Conservation (phyloP, 2,329 filamentous ascomycete species). For the Escovopsis sp. region DNA sequence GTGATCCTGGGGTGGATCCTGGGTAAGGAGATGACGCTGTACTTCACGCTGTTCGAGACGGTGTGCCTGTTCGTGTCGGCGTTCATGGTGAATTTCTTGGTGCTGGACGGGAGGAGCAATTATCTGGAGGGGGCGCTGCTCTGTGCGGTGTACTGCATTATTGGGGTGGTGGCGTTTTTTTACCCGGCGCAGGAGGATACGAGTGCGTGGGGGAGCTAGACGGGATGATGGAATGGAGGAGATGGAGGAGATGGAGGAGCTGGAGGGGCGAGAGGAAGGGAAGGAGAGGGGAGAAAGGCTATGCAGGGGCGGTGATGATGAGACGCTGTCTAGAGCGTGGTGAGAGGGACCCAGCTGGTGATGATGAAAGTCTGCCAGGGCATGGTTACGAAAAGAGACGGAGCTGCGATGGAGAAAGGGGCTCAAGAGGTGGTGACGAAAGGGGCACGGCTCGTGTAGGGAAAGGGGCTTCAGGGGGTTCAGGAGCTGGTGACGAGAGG, state of each 20-base stretch:
- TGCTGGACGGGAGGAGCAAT: conserved; percentile 72
- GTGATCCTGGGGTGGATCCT: conserved; percentile 60
- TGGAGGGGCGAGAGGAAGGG: no score
- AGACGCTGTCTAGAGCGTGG: no score
- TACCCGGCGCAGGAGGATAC: conserved; percentile 39
- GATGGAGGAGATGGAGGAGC: not conserved
- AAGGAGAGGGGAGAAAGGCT: conserved; percentile 5
- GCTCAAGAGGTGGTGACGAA: no score
- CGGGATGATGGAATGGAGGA: not conserved
- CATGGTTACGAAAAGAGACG: no score
- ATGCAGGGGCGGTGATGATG: no score
- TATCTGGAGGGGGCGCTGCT: conserved; percentile 67
- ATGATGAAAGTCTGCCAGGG: no score
- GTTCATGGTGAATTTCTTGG: conserved; percentile 77
- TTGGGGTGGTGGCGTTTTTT: conserved; percentile 50
- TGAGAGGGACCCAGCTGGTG: no score
- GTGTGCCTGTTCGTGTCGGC: conserved; percentile 72
- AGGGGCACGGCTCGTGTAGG: no score
- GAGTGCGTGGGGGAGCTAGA: conserved; percentile 21
- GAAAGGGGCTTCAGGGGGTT: no score
- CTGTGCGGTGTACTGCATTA: conserved; percentile 53
- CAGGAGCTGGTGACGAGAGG: no score
- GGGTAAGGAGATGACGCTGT: conserved; percentile 55
- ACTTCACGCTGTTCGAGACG: conserved; percentile 82
- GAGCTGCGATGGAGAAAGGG: no score